These are phyloP conservation scores for Trametes versicolor DNA, from an alignment of 1,284 basidiomycete species.

Conservation along the genomic window DNA sequence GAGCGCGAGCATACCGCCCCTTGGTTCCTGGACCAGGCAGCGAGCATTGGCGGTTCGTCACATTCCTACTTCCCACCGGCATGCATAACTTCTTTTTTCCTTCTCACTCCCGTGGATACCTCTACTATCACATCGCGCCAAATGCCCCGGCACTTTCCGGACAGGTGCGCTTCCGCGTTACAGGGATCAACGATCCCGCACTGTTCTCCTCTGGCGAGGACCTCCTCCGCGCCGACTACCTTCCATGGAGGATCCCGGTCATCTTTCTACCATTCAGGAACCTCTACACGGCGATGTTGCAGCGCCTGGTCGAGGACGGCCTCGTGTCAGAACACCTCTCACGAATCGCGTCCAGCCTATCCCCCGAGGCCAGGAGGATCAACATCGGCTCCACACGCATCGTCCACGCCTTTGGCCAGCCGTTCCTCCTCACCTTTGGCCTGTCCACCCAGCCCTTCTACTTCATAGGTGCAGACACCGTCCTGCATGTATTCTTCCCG, in stretches of 20 bases:
- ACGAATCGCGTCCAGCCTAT: background rate
- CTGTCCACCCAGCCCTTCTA: background rate
- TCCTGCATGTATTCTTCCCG: background rate
- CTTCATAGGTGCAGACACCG: background rate
- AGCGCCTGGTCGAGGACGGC: background rate
- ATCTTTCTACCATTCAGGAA: background rate
- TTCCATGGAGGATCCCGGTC: background rate
- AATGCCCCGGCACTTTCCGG: background rate
- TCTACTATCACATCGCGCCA: background rate
- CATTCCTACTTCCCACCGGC: background rate
- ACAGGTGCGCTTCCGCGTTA: background rate
- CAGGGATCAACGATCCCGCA: background rate
- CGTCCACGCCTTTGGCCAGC: background rate
- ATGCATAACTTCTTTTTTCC: background rate
- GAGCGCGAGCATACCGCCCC: too few relatives aligned
- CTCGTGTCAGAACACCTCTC: background rate
- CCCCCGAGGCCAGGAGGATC: background rate
- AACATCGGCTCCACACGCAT: background rate
- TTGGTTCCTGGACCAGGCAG: too few relatives aligned
- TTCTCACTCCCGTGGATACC: background rate
- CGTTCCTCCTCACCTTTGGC: background rate
- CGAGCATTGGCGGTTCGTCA: too few relatives aligned
- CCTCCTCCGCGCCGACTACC: background rate
- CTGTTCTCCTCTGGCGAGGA: background rate
- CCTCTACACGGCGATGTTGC: background rate